Percentiles rank a stretch among this genome's conserved stretches.
Conservation (phyloP, 768 basidiomycete species). For the Chalciporus chontae region DNA sequence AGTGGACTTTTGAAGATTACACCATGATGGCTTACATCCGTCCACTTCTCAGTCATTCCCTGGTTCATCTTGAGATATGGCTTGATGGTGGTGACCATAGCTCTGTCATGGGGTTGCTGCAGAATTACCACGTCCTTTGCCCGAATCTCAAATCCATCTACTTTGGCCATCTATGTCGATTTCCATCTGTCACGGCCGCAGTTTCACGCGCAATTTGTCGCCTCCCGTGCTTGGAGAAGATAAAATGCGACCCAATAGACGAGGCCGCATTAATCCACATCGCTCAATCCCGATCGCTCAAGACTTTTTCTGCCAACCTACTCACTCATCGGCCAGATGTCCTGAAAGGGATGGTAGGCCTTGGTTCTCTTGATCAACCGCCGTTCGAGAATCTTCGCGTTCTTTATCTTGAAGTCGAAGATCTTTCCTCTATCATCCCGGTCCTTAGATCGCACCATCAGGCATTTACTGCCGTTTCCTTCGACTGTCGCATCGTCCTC, state of each 20-base stretch:
- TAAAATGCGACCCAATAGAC: background rate
- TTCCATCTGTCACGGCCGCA: background rate
- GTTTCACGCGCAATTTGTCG: constrained; percentile 6
- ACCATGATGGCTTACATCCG: background rate
- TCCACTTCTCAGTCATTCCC: constrained; percentile 10
- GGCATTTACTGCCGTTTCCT: constrained; percentile 4
- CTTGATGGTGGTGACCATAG: background rate
- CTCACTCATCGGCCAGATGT: background rate
- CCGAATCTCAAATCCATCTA: constrained; percentile 7
- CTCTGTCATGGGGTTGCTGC: constrained; percentile 3
- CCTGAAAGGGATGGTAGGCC: background rate
- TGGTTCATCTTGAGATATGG: background rate
- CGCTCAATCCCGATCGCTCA: background rate
- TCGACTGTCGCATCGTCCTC: background rate
- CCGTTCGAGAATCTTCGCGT: constrained; percentile 9
- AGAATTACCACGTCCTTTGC: constrained; percentile 3
- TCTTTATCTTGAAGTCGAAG: background rate
- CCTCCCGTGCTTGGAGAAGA: background rate
- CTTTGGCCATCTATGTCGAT: background rate
- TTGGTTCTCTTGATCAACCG: background rate
- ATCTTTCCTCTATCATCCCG: constrained; percentile 8
- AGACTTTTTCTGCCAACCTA: background rate
- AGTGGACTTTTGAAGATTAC: background rate
- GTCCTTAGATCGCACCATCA: constrained; percentile 4
- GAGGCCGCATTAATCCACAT: constrained; percentile 3